A percentile compares a stretch with the other conserved stretches of the same genome.
phyloP scores from a whole-genome alignment of 1,139 yeast genomes.

The Geotrichum citri-aurantii region DNA sequence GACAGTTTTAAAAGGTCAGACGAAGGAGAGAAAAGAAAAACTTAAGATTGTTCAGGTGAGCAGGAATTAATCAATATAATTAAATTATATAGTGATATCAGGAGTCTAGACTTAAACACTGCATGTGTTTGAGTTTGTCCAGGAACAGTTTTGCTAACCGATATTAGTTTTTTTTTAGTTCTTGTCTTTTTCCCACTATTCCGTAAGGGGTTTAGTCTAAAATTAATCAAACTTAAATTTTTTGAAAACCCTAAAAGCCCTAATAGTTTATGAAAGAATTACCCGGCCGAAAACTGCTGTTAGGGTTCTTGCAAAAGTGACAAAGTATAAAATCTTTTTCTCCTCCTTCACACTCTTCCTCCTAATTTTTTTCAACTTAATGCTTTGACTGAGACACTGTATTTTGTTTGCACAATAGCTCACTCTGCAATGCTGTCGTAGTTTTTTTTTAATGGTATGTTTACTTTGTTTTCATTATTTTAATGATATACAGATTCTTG shows the following conservation, averaged over 20 bases:
- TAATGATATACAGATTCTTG: background rate
- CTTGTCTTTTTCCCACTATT: background rate
- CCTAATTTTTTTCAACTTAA: background rate
- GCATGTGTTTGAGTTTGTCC: background rate
- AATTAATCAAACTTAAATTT: background rate
- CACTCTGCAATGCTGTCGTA: background rate
- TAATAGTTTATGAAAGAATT: background rate
- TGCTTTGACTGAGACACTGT: no score
- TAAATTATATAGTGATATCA: background rate
- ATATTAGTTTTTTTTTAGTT: background rate
- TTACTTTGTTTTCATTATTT: background rate
- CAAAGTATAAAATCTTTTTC: background rate
- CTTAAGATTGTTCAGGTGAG: background rate
- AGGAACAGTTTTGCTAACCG: background rate
- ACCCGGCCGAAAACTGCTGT: background rate
- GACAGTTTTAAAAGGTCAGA: background rate
- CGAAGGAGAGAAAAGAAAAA: background rate
- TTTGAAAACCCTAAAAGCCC: background rate
- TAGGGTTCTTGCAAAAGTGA: background rate
- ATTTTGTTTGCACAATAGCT: no score
- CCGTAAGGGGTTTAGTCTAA: background rate
- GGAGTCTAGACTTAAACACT: background rate
- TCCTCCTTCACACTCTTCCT: background rate
- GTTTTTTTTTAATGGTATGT: constrained; percentile 8
- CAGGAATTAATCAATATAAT: background rate